A percentile compares a stretch with the other conserved stretches of the same genome.
Evolutionary conservation across 306 rosid species (phyloP).

Genomic region (Citrullus colocynthis): DNA sequence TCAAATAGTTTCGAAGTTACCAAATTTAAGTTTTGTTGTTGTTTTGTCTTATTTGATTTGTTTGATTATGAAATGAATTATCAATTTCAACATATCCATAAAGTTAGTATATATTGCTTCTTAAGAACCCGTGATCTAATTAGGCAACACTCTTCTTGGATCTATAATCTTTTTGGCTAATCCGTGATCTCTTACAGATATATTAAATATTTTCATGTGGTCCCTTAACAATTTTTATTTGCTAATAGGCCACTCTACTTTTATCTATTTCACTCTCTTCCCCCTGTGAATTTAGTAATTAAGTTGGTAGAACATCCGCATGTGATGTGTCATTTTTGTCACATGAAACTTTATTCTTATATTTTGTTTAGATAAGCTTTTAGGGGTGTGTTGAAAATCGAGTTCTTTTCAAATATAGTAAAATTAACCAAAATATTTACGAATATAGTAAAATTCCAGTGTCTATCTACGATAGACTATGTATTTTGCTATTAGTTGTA

Average conservation of each 20-base stretch:
- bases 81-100: not conserved
- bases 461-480: no score
- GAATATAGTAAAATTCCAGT: no score
- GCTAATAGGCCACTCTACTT: not conserved
- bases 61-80: not conserved
- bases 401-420: no score
- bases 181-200: not conserved
- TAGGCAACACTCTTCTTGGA: not conserved
- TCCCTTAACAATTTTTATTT: not conserved
- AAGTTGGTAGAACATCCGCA: not conserved
- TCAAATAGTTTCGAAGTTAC: no score
- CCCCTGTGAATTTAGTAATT: no score
- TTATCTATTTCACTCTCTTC: no score
- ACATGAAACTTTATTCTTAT: not conserved
- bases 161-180: not conserved
- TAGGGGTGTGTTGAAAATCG: no score
- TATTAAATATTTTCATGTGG: not conserved
- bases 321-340: not conserved
- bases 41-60: not conserved
- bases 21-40: no score
- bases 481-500: no score
- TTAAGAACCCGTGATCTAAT: conserved; percentile 5
- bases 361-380: not conserved
- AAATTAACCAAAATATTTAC: no score
- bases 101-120: not conserved